Evolutionary conservation across 305 asterid species (phyloP), one percentile per base, ranked within the genome.

Genomic region (Withania somnifera): DNA sequence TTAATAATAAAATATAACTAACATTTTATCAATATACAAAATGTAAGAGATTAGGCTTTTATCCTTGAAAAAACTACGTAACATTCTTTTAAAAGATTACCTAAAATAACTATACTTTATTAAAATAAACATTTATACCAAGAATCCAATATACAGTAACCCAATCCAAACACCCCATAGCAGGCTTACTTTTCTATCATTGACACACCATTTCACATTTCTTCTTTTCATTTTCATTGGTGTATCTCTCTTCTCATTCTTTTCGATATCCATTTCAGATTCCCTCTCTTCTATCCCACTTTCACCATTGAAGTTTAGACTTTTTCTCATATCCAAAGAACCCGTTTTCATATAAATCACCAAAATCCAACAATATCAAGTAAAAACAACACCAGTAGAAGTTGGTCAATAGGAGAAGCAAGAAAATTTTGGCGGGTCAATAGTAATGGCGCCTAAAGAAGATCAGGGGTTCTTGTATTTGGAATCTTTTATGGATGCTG

Each of bases 121-220:
- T n/a, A n/a, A n/a, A n/a, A n/a, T n/a, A n/a, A n/a, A n/a, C n/a
- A n/a, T n/a, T n/a, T n/a, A n/a, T n/a, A n/a, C n/a, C n/a, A n/a
- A n/a, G n/a, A n/a, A n/a, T n/a, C n/a, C n/a, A n/a, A n/a, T n/a
- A n/a, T n/a, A n/a, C n/a, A n/a, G n/a, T n/a, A n/a, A n/a, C n/a
- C n/a, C n/a, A n/a, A n/a, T n/a, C n/a, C n/a, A n/a, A n/a, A n/a
- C n/a, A n/a, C n/a, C n/a, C n/a, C n/a, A n/a, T n/a, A n/a, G n/a
- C n/a, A n/a, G n/a, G n/a, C n/a, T n/a, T n/a, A n/a, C n/a, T n/a
- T n/a, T n/a, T n/a, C n/a, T n/a, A n/a, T n/a, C n/a, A n/a, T n/a
- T n/a, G n/a, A n/a, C n/a, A n/a, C n/a, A n/a, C 82, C 77, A 60
- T 42, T 51, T 79, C 82, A 79, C 76, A 60, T 58, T 79, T 60